A percentile compares a stretch with the other conserved stretches of the same genome.
phyloP scores from a whole-genome alignment of 257 asterid species.

The Solanum virginianum region DNA sequence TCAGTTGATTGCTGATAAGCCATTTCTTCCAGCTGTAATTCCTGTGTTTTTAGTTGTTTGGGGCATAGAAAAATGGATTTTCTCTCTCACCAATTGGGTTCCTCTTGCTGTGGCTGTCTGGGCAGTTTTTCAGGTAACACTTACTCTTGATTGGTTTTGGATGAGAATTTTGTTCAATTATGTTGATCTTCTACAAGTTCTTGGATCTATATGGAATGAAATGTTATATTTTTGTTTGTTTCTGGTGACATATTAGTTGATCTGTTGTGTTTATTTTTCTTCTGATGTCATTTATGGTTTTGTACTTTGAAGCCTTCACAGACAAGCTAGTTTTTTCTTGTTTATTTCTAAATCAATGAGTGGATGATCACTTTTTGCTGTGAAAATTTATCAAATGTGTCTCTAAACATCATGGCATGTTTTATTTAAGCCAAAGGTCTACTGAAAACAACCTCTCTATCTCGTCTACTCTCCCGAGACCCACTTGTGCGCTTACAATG shows the following conservation, averaged over 20 bases:
- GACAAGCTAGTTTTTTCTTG: background rate
- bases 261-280: background rate
- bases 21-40: conserved; percentile 49
- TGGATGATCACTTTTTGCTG: background rate
- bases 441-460: background rate
- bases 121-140: conserved; percentile 81
- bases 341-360: background rate
- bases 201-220: background rate
- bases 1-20: conserved; percentile 54
- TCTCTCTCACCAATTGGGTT: conserved; percentile 82
- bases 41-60: conserved; percentile 57
- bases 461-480: background rate
- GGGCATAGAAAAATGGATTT: conserved; percentile 80
- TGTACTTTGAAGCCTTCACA: background rate
- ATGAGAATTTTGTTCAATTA: background rate
- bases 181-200: background rate
- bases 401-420: background rate
- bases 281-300: background rate
- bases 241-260: background rate
- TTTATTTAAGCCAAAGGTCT: background rate
- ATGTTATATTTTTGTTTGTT: background rate
- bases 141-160: background rate
- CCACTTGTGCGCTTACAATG: background rate
- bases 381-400: background rate
- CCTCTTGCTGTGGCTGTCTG: conserved; percentile 74